Percentiles rank a stretch among this genome's conserved stretches.
phyloP scores from a whole-genome alignment of 306 rosid species.

The Prunus salicina region DNA sequence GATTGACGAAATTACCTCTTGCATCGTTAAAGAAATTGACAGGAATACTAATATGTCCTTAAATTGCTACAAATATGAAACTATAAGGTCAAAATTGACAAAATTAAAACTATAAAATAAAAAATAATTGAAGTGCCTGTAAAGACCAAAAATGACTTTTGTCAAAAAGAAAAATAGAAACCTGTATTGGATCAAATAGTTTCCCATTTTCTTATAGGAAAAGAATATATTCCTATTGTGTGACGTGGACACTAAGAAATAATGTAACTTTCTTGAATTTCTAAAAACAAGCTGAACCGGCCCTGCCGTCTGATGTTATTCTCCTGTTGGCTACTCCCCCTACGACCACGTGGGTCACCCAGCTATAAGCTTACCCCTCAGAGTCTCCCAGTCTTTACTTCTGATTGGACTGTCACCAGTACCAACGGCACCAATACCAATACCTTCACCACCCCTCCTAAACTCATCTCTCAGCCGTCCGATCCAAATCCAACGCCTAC shows the following conservation, averaged over 20 bases:
- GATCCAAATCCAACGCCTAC: slow-evolving; percentile 16
- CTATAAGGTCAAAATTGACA: too few species aligned
- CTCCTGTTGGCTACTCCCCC: slow-evolving; percentile 6
- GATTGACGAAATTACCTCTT: too few species aligned
- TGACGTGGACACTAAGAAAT: neutral
- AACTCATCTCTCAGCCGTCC: neutral
- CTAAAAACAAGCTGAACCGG: neutral
- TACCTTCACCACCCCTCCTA: neutral
- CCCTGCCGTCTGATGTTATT: slow-evolving; percentile 24
- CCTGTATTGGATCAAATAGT: too few species aligned
- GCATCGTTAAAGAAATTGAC: too few species aligned
- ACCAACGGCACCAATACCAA: neutral
- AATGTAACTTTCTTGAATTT: neutral
- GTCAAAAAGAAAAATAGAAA: too few species aligned
- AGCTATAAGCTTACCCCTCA: slow-evolving; percentile 14
- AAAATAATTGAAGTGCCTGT: too few species aligned
- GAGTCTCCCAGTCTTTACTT: slow-evolving; percentile 19
- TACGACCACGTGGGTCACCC: slow-evolving; percentile 40
- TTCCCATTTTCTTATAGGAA: too few species aligned
- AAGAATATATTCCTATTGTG: too few species aligned
- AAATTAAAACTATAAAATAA: too few species aligned
- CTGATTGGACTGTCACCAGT: slow-evolving; percentile 34
- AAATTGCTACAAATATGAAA: too few species aligned
- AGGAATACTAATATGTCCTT: too few species aligned
- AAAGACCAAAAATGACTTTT: too few species aligned